Evolutionary conservation across 2,329 filamentous ascomycete genomes (phyloP).

Genomic region (Zymoseptoria tritici): DNA sequence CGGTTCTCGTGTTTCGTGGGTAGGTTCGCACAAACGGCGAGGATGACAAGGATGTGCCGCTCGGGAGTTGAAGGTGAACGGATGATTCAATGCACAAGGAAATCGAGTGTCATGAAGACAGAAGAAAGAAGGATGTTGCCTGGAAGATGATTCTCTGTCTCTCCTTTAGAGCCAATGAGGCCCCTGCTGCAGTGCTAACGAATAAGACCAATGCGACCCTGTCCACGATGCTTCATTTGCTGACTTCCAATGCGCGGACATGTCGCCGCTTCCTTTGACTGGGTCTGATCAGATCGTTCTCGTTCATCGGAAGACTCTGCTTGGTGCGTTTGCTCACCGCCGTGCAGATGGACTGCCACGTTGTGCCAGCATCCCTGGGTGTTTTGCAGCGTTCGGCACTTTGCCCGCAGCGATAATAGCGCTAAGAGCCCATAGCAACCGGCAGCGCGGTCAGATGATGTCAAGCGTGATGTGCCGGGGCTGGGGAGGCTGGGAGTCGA

Average conservation of each 20-base stretch:
- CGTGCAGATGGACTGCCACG: neutral
- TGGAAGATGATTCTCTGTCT: neutral
- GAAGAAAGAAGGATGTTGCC: neutral
- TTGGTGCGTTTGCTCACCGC: neutral
- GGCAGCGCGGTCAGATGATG: neutral
- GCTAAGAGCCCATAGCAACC: neutral
- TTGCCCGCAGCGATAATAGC: neutral
- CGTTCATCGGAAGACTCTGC: neutral
- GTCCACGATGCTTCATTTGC: neutral
- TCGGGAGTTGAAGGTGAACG: neutral
- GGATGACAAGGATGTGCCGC: neutral
- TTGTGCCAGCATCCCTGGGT: neutral
- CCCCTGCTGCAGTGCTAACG: neutral
- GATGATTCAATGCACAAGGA: neutral
- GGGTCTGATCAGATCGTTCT: neutral
- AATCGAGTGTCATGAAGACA: neutral
- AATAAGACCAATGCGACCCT: neutral
- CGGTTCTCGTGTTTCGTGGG: neutral
- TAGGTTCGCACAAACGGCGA: neutral
- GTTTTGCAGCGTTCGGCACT: neutral
- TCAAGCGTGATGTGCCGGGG: neutral
- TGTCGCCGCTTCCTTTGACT: neutral
- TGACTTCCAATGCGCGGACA: neutral
- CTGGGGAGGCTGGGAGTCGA: neutral
- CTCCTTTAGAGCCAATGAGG: neutral